Evolutionary conservation across 148 eudicot species (phyloP), one percentile per base, ranked within the genome.

Genomic region (Camellia granthamiana): DNA sequence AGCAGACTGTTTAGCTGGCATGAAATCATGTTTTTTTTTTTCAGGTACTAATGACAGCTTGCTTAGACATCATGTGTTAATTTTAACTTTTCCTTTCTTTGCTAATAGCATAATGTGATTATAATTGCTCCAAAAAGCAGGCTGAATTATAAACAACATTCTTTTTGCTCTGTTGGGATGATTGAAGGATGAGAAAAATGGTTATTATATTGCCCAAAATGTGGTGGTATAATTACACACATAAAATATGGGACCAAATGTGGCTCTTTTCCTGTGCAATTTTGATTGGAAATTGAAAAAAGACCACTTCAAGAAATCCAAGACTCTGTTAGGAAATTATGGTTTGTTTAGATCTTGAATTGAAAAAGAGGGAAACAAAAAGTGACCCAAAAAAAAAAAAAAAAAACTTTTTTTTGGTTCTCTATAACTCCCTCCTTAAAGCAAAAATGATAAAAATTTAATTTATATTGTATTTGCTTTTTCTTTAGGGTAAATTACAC

Each of bases 51-150:
- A 46, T 10, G 0, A 21, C 74, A 70, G 38, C 55, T 3, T 70
- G 74, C 13, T n/a, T 19, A 47, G 30, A 46, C 55, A 70, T 46
- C 74, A 46, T 70, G 0, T 3, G 14, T 8, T 13, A 1, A 11
- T 10, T 23, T 66, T 10, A 41, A 44, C 41, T 66, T 66, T 44
- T 12, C 3, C 3, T 63, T 21, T 11, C 21, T 21, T n/a, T 11
- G 6, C 2, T 21, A 19, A 19, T 42, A 18, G 44, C 76, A 51
- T 72, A 52, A 72, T 52, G 76, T 72, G 60, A 52, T 72, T 23
- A 52, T 72, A 72, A 72, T 51, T 72, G 61, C 44, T 52, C 60
- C 43, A 72, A 52, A 72, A 54, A 54, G 18, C 23, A 23, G 59
- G 42, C 41, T 19, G 67, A 19, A 19, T 59, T 59, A 3, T 16